Evolutionary conservation across 2,329 filamentous ascomycete species (phyloP), one percentile per base, ranked within the genome.

Genomic region (Ceratocystis cacaofunesta): DNA sequence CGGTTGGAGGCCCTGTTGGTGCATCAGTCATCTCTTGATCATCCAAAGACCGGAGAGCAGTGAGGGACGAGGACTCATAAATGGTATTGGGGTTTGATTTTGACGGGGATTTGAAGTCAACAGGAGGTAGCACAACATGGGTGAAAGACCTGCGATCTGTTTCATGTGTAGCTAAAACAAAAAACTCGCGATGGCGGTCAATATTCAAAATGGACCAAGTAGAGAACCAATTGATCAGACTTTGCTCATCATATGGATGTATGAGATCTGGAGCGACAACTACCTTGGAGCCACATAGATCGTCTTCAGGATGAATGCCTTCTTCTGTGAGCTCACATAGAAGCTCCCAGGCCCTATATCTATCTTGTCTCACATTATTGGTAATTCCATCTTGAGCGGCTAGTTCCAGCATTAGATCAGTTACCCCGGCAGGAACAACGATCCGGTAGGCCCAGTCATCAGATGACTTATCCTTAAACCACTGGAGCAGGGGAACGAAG

Each of bases 191-290:
- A 69, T 78, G 82, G 50, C 73, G 72, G 66, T 84, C 78, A 44
- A 82, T 70, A 36, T 79, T 78, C 65, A 72, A 67, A 41, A 76
- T 73, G 0, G 82, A 76, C 84, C 83, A 86, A 72, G 76, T 81
- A 1, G 80, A 82, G 71, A 85, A 86, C 80, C 82, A 85, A 68
- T 85, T 82, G 8, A 86, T 78, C 32, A 87, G 73, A 66, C 80
- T 84, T 70, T 85, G 80, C 70, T 87, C 84, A 68, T 86, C 83
- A 65, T 82, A 81, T 0, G 78, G 75, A 65, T 84, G 78, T 58
- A 86, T 80, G 1, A 68, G 71, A 2, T 74, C 69, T 15, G 78
- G 77, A 0, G 79, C 80, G 70, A 77, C 66, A 68, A 67, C 46
- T 19, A 67, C 17, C 8, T n/a, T 48, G 1, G 57, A 30, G 10